A percentile compares a stretch with the other conserved stretches of the same genome.
Conservation (phyloP, 1,284 basidiomycete genomes). For the Boletus hoseneyae region DNA sequence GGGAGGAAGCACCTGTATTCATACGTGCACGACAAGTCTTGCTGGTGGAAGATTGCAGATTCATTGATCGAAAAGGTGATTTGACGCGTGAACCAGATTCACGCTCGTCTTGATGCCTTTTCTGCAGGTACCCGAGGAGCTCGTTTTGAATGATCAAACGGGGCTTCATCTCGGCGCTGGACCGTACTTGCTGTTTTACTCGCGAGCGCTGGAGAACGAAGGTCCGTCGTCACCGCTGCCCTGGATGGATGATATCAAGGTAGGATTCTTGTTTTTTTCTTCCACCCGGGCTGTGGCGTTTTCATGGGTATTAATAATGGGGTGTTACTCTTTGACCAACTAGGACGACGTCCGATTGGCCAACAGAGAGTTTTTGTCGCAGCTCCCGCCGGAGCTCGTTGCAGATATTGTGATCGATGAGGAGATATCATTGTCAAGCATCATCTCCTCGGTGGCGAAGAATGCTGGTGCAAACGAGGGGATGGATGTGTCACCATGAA, state of each 20-base stretch:
- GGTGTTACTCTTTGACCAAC: no score
- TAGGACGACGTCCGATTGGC: conserved; percentile 29
- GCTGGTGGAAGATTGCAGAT: conserved; percentile 81
- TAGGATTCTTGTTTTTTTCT: conserved; percentile 10
- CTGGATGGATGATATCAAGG: conserved; percentile 45
- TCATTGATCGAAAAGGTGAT: conserved; percentile 57
- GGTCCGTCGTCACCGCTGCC: conserved; percentile 24
- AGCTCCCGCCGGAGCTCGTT: conserved; percentile 30
- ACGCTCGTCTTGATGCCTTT: neutral
- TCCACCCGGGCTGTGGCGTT: no score
- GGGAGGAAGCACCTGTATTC: conserved; percentile 73
- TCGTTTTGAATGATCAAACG: conserved; percentile 59
- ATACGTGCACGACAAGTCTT: conserved; percentile 60
- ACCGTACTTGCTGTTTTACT: conserved; percentile 72
- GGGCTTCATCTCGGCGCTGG: conserved; percentile 72
- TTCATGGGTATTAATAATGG: no score
- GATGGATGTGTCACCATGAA: conserved; percentile 3
- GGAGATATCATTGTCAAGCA: neutral
- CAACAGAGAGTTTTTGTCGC: conserved; percentile 30
- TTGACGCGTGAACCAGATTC: neutral
- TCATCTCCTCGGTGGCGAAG: neutral
- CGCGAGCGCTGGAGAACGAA: conserved; percentile 41
- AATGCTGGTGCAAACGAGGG: neutral
- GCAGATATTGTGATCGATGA: conserved; percentile 22
- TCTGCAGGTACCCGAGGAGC: conserved; percentile 62